A percentile compares a stretch with the other conserved stretches of the same genome.
phyloP scores from a whole-genome alignment of 495 filamentous ascomycete species.

The Cryomyces minteri region DNA sequence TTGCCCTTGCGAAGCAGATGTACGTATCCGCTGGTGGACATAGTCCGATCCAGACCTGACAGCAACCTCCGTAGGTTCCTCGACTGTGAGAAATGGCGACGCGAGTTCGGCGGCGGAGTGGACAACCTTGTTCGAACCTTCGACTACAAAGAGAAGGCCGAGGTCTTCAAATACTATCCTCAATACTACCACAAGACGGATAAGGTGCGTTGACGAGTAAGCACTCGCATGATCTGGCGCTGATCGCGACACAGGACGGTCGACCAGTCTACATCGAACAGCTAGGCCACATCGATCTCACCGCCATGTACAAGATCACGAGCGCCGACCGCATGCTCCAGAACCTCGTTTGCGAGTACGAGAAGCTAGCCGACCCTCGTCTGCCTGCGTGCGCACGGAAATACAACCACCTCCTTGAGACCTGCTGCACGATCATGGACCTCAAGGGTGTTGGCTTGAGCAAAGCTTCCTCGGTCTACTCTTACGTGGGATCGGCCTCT shows the following conservation, averaged over 20 bases:
- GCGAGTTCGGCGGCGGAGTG: slow-evolving; percentile 53
- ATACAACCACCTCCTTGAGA: slow-evolving; percentile 75
- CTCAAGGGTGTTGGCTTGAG: slow-evolving; percentile 78
- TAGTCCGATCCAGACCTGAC: background rate
- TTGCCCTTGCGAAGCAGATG: slow-evolving; percentile 70
- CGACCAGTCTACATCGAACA: slow-evolving; percentile 95
- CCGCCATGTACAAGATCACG: slow-evolving; percentile 82
- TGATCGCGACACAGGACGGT: slow-evolving; percentile 47
- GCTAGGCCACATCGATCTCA: slow-evolving; percentile 81
- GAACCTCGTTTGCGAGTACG: slow-evolving; percentile 93
- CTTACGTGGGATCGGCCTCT: slow-evolving; percentile 49
- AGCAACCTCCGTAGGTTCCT: slow-evolving; percentile 46
- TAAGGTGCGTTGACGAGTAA: slow-evolving; percentile 38
- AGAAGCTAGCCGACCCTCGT: slow-evolving; percentile 82
- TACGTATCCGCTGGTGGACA: slow-evolving; percentile 23
- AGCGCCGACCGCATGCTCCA: slow-evolving; percentile 83
- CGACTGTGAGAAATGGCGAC: slow-evolving; percentile 79
- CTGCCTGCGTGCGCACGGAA: slow-evolving; percentile 93
- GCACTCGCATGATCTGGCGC: background rate
- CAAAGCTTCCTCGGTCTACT: slow-evolving; percentile 58
- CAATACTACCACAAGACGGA: slow-evolving; percentile 99
- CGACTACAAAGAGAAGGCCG: slow-evolving; percentile 71
- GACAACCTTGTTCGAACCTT: slow-evolving; percentile 67
- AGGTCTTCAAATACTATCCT: slow-evolving; percentile 85
- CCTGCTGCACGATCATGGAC: slow-evolving; percentile 94